Percentiles rank a stretch among this genome's conserved stretches.
phyloP scores from a whole-genome alignment of 495 filamentous ascomycete species.

The Talaromyces thailandensis region DNA sequence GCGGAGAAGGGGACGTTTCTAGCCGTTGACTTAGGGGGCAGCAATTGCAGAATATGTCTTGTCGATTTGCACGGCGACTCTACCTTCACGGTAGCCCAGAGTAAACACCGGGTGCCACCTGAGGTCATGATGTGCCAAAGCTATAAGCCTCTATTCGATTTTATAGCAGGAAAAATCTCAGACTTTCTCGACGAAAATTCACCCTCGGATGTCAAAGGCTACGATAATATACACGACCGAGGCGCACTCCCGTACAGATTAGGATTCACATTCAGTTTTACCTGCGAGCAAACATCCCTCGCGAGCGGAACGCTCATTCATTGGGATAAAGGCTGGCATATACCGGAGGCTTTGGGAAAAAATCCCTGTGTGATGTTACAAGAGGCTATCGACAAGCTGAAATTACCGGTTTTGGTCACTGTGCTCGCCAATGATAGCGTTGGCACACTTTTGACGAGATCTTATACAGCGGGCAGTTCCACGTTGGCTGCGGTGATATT shows the following conservation, averaged over 20 bases:
- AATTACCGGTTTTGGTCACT: conserved; percentile 11
- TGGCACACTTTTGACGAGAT: conserved; percentile 13
- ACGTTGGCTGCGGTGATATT: conserved; percentile 15
- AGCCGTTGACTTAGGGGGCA: conserved; percentile 62
- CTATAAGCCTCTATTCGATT: conserved; percentile 14
- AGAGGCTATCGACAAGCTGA: conserved; percentile 11
- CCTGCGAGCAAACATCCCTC: conserved; percentile 13
- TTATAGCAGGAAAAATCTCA: conserved; percentile 12
- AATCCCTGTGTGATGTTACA: conserved; percentile 15
- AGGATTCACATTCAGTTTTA: conserved; percentile 18
- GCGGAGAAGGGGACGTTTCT: conserved; percentile 50
- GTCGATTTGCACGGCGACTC: conserved; percentile 45
- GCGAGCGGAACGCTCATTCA: conserved; percentile 11
- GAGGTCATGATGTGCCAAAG: conserved; percentile 12
- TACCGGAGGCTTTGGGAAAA: conserved; percentile 12
- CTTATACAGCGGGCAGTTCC: conserved; percentile 11
- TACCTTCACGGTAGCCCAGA: conserved; percentile 10
- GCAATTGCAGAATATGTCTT: conserved; percentile 59
- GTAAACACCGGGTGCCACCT: conserved; percentile 9
- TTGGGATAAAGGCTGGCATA: conserved; percentile 20
- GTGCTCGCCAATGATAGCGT: conserved; percentile 16
- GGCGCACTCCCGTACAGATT: conserved; percentile 6
- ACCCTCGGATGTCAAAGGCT: not conserved
- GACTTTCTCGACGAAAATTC: conserved; percentile 7
- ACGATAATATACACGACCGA: not conserved